Conservation (phyloP, 148 eudicot species). For the Drosera capensis region DNA sequence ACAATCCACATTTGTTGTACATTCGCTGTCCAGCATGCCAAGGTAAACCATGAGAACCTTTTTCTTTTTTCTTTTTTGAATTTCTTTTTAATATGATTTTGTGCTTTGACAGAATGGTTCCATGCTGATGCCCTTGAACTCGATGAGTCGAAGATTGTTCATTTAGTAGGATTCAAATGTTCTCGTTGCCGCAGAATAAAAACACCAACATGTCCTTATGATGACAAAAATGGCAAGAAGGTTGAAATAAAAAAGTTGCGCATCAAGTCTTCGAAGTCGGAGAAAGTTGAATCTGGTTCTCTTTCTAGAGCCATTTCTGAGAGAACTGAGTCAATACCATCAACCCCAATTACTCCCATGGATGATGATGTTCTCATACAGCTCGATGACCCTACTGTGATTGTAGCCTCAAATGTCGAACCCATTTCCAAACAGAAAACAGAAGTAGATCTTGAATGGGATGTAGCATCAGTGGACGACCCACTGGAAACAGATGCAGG, state of each 20-base stretch:
- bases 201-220: slow-evolving; percentile 57
- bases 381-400: slow-evolving; percentile 26
- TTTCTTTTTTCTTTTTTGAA: too few relatives aligned
- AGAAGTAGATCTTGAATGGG: slow-evolving; percentile 14
- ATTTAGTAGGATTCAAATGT: slow-evolving; percentile 65
- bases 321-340: slow-evolving; percentile 23
- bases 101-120: slow-evolving; percentile 89
- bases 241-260: slow-evolving; percentile 22
- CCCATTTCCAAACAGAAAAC: slow-evolving; percentile 10
- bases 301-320: slow-evolving; percentile 25
- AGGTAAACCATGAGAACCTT: too few relatives aligned
- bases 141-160: slow-evolving; percentile 42
- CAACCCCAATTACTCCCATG: slow-evolving; percentile 26
- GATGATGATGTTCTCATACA: slow-evolving; percentile 21
- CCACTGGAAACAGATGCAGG: too few relatives aligned
- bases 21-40: slow-evolving; percentile 56
- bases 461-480: too few relatives aligned
- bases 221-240: slow-evolving; percentile 20
- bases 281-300: slow-evolving; percentile 15
- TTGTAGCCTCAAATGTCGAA: slow-evolving; percentile 28
- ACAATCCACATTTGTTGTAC: slow-evolving; percentile 48
- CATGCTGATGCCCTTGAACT: slow-evolving; percentile 81
- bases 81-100: too few relatives aligned
- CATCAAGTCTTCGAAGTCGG: slow-evolving; percentile 27
- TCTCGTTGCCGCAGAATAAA: slow-evolving; percentile 76